Percentiles rank a stretch among this genome's conserved stretches.
These are phyloP conservation scores for carrot (Daucus carota) DNA, from an alignment of 129 eudicot species.

Conservation along the genomic window DH1_v3.0 NC_030385.2:25956501-25957000, in stretches of 20 bases:
- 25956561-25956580: constrained; percentile 79
- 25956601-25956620: constrained; percentile 56
- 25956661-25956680: constrained; percentile 84
- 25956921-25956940: neutral
- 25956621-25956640: constrained; percentile 64
- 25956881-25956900: neutral
- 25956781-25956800: neutral
- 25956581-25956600: constrained; percentile 80
- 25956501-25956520: constrained; percentile 29
- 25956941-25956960: neutral
- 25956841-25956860: neutral
- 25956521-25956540: constrained; percentile 82
- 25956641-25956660: constrained; percentile 82
- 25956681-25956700: constrained; percentile 79
- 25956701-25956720: constrained; percentile 67
- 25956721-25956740: constrained; percentile 74
- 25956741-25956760: constrained; percentile 96
- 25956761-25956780: constrained; percentile 4
- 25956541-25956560: constrained; percentile 94
- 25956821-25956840: neutral
- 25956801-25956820: neutral
- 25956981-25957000: neutral
- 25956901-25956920: neutral
- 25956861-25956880: neutral
- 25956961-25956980: neutral